These are phyloP conservation scores for Novymonas esmeraldas DNA, from an alignment of 208 protist genomes.

Conservation along the genomic window DNA sequence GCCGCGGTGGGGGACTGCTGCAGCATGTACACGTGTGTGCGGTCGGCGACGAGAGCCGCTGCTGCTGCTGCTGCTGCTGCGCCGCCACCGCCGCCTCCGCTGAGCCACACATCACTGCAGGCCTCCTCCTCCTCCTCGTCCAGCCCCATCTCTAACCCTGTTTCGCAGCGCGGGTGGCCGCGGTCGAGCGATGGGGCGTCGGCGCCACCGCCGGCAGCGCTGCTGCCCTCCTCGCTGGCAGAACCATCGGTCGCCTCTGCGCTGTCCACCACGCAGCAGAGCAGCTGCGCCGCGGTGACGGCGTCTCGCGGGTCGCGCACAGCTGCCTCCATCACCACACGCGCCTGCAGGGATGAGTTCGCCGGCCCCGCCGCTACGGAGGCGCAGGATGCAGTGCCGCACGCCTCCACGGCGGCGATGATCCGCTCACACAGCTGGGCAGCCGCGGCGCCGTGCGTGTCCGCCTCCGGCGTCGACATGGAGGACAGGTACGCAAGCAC, in stretches of 20 bases:
- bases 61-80: too few species aligned
- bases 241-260: not conserved
- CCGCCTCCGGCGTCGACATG: not conserved
- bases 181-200: not conserved
- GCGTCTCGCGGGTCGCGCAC: too few species aligned
- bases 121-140: too few species aligned
- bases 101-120: too few species aligned
- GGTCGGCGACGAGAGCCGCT: too few species aligned
- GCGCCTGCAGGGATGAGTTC: not conserved
- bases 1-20: not conserved
- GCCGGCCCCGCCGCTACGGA: not conserved
- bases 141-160: not conserved
- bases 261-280: constrained; percentile 19
- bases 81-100: too few species aligned
- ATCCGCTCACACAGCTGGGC: constrained; percentile 7
- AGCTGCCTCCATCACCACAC: not conserved
- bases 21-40: not conserved
- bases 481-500: constrained; percentile 2
- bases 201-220: not conserved
- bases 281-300: constrained; percentile 7
- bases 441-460: not conserved
- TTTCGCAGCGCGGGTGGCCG: not conserved
- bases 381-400: not conserved
- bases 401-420: not conserved
- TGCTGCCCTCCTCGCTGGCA: not conserved